Base-by-base conservation (phyloP, 805 yeast species). In the Ogataea trehalophila region DNA sequence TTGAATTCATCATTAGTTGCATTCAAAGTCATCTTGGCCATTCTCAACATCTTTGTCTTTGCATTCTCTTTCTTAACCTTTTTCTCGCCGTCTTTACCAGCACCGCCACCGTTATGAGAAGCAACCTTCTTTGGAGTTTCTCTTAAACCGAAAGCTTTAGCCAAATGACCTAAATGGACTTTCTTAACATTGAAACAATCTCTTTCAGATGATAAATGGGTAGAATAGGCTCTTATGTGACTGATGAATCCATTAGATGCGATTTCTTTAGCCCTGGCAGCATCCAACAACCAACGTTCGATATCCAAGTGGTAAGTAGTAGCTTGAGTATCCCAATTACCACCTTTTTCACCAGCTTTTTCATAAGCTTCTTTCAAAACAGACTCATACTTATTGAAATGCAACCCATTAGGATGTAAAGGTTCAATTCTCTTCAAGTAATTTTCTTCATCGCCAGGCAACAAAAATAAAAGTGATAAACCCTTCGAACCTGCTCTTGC, bases 401-500 rank as follows among this genome's bases (percentile, higher is more conserved):
- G 72, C 55, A 86, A 65, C 17, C 56, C 60, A 16, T 49, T 45
- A 20, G 78, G 75, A 65, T 86, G 95, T 41, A 73, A 71, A 5
- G 75, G 72, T 41, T 72, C 74, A 41, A 87, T 74, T 45, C 77
- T 77, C 20, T 81, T 86, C 51, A 85, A 71, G 60, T 90, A 92
- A 14, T 80, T 82, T 69, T 92, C 98, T 66, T 92, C 98, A 50
- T 72, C 77, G 1, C 96, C 95, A 1, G 99, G 99, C 33, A 92
- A 70, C 38, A 94, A 70, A 60, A 92, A 89, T 48, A 94, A 67
- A 2, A 81, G 65, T 1, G 97, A 86, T 36, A 75, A 75, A 64
- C 99, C 99, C 37, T 71, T 67, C 40, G 81, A 77, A 53, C 99
- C 99, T n/a, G 95, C 96, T 70, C 99, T 83, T 8, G 99, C 99